Conservation (phyloP, 1,139 yeast genomes). For the Kodamaea sp. region DNA sequence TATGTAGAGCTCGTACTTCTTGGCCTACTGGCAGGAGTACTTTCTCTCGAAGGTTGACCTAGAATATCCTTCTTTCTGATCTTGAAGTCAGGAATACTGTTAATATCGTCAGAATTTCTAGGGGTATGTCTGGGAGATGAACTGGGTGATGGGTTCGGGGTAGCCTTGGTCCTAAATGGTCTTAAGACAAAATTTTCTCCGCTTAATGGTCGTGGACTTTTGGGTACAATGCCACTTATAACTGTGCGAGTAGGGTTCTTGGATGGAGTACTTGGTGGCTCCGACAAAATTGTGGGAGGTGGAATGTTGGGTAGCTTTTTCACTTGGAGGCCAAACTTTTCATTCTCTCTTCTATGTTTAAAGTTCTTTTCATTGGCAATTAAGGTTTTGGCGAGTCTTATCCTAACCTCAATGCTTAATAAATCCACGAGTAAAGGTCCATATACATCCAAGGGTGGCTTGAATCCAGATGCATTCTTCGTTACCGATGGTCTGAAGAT, state of each 20-base stretch:
- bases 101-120: slow-evolving; percentile 17
- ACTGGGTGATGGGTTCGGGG: slow-evolving; percentile 45
- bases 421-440: slow-evolving; percentile 30
- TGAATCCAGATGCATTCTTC: slow-evolving; percentile 40
- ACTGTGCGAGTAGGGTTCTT: slow-evolving; percentile 7
- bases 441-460: slow-evolving; percentile 40
- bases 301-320: slow-evolving; percentile 21
- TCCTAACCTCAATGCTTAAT: slow-evolving; percentile 27
- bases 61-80: slow-evolving; percentile 12
- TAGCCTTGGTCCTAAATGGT: slow-evolving; percentile 44
- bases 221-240: slow-evolving; percentile 14
- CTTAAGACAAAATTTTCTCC: slow-evolving; percentile 40
- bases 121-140: slow-evolving; percentile 38
- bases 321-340: slow-evolving; percentile 29
- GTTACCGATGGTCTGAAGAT: slow-evolving; percentile 43
- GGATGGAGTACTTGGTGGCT: slow-evolving; percentile 9
- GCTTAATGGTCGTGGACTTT: slow-evolving; percentile 23
- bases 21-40: slow-evolving; percentile 9
- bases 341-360: slow-evolving; percentile 29
- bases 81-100: slow-evolving; percentile 7
- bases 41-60: slow-evolving; percentile 5
- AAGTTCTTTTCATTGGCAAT: slow-evolving; percentile 34
- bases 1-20: slow-evolving; percentile 29
- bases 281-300: slow-evolving; percentile 14
- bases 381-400: slow-evolving; percentile 26